phyloP scores from a whole-genome alignment of 305 asterid species.

The Fraxinus floribunda region DNA sequence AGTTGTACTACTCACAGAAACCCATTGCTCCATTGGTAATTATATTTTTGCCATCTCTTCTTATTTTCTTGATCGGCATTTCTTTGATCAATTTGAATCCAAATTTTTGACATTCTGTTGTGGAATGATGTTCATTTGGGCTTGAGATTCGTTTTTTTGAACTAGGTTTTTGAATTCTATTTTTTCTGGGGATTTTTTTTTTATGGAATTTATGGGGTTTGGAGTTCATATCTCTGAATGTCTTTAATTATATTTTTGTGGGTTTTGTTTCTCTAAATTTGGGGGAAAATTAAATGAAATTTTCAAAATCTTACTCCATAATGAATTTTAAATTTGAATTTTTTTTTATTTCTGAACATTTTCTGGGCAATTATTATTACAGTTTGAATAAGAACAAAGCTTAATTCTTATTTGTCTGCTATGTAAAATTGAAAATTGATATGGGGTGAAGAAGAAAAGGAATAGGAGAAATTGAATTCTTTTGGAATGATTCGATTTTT shows the following conservation, averaged over 20 bases:
- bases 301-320: conserved; percentile 12
- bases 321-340: not conserved
- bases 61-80: conserved; percentile 24
- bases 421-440: conserved; percentile 7
- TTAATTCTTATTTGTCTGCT: conserved; percentile 20
- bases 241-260: not conserved
- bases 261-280: conserved; percentile 1
- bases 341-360: not conserved
- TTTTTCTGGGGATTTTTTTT: not conserved
- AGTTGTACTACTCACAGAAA: conserved; percentile 52
- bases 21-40: conserved; percentile 60
- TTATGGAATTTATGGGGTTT: not conserved
- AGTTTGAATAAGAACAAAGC: not conserved
- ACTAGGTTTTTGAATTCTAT: not conserved
- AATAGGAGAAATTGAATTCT: conserved; percentile 7
- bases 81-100: not conserved
- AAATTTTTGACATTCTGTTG: conserved; percentile 12
- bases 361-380: not conserved
- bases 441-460: conserved; percentile 11
- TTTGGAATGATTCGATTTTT: conserved; percentile 15
- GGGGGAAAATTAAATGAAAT: not conserved
- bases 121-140: not conserved
- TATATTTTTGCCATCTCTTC: not conserved
- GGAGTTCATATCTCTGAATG: not conserved
- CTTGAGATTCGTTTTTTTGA: not conserved